Base-by-base conservation (phyloP, 2,329 filamentous ascomycete genomes). In the Paecilomyces formosus region DNA sequence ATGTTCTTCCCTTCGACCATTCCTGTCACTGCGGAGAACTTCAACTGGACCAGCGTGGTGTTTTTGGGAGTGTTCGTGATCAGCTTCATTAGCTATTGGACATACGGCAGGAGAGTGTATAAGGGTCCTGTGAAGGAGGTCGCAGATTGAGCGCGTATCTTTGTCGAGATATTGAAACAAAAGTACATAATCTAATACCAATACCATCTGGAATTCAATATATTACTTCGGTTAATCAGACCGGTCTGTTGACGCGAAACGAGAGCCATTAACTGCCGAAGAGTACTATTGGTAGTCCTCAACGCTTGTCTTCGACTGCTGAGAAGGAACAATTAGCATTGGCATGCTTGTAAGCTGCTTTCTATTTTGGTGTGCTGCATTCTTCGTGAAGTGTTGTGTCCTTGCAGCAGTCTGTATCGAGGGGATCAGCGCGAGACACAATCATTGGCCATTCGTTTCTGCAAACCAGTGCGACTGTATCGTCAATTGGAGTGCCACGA, bases 11-110 rank as follows among this genome's bases (percentile, higher is more conserved):
- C 78, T 0, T 61, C 69, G 12, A 64, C 63, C 0, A 70, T 66
- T 9, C 61, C 65, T 3, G 74, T 76, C 24, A 64, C 64, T 9
- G 60, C 63, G 8, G 61, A 65, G 55, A 72, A 72, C 4, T 80
- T 81, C 77, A 81, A 81, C 60, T 81, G 78, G 78, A 75, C 74
- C 39, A 69, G 76, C 50, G 65, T 70, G 39, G 39, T 45, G 7
- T 45, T 45, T 18, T n/a, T 45, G 39, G 39, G 39, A 9, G 39
- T 18, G 39, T 18, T 45, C 7, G 39, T 9, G 39, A 45, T 45
- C 18, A 45, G 39, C 13, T 18, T 45, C 39, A 45, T 45, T 45
- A 45, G 39, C 39, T 45, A 45, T 21, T 45, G 39, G 39, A 45
- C 39, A 45, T 45, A 45, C 39, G 39, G 39, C 39, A 45, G 39